phyloP scores from a whole-genome alignment of 352 stramenopile genomes.

The Albugo candida region DNA sequence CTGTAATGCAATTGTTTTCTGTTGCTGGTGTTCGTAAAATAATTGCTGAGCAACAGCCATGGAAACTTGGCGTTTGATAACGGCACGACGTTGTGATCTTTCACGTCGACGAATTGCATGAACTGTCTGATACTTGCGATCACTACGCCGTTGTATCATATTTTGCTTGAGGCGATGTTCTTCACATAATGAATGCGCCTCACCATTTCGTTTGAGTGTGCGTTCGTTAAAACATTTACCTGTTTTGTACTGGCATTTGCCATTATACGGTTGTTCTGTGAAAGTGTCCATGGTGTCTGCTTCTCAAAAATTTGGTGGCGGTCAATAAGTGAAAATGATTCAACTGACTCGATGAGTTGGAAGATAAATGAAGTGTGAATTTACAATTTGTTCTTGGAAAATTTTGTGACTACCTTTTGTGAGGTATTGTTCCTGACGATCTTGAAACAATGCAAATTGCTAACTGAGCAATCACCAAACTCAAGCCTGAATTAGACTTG shows the following conservation, averaged over 20 bases:
- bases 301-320: no score
- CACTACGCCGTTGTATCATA: slow-evolving; percentile 60
- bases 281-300: not conserved
- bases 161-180: slow-evolving; percentile 76
- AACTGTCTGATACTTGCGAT: slow-evolving; percentile 75
- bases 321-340: no score
- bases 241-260: slow-evolving; percentile 79
- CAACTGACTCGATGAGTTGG: no score
- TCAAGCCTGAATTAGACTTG: no score
- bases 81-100: slow-evolving; percentile 48
- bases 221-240: slow-evolving; percentile 78
- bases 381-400: no score
- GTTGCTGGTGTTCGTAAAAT: slow-evolving; percentile 62
- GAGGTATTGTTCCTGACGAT: no score
- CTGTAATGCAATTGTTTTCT: slow-evolving; percentile 35
- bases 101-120: slow-evolving; percentile 58
- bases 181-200: slow-evolving; percentile 63
- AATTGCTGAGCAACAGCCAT: slow-evolving; percentile 63
- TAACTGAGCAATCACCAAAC: no score
- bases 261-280: slow-evolving; percentile 23
- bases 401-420: no score
- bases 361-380: no score
- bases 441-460: no score
- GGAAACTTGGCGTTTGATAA: slow-evolving; percentile 66
- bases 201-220: slow-evolving; percentile 65